A percentile compares a stretch with the other conserved stretches of the same genome.
Evolutionary conservation across 1,284 basidiomycete species (phyloP).

Genomic region (Pseudozyma sp.): DNA sequence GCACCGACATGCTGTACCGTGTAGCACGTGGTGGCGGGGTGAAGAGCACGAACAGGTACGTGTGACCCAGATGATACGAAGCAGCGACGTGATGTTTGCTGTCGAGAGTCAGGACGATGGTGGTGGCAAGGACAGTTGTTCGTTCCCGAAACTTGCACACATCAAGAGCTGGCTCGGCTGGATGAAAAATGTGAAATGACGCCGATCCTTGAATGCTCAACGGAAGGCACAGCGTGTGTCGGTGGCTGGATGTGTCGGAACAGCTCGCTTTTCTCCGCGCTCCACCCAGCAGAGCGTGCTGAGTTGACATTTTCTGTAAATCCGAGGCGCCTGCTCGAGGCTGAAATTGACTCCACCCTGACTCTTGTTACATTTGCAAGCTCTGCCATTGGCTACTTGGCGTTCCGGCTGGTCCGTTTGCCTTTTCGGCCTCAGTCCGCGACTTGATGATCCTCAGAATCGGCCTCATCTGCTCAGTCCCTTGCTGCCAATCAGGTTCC

Average conservation of each 20-base stretch:
- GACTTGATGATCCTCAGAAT: too few species aligned
- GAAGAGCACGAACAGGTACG: background rate
- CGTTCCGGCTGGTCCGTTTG: background rate
- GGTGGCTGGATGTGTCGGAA: conserved; percentile 15
- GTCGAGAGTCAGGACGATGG: conserved; percentile 6
- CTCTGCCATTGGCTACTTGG: conserved; percentile 23
- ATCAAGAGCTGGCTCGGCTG: background rate
- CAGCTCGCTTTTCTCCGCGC: conserved; percentile 9
- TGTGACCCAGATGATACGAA: too few species aligned
- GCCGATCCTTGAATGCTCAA: conserved; percentile 4
- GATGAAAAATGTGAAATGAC: conserved; percentile 8
- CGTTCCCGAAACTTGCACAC: too few species aligned
- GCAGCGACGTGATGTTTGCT: too few species aligned
- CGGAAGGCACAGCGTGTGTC: conserved; percentile 2
- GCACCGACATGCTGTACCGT: conserved; percentile 13
- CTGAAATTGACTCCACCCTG: too few species aligned
- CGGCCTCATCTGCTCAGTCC: too few species aligned
- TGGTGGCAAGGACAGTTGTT: background rate
- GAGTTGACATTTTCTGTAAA: conserved; percentile 12
- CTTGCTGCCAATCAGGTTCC: too few species aligned
- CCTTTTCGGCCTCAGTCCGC: background rate
- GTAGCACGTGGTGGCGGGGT: background rate
- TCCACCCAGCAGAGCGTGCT: background rate
- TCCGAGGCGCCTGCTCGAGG: conserved; percentile 13
- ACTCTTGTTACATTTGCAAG: conserved; percentile 22